Evolutionary conservation across 2,329 filamentous ascomycete species (phyloP), one percentile per base, ranked within the genome.

Genomic region (Xylaria sp.): DNA sequence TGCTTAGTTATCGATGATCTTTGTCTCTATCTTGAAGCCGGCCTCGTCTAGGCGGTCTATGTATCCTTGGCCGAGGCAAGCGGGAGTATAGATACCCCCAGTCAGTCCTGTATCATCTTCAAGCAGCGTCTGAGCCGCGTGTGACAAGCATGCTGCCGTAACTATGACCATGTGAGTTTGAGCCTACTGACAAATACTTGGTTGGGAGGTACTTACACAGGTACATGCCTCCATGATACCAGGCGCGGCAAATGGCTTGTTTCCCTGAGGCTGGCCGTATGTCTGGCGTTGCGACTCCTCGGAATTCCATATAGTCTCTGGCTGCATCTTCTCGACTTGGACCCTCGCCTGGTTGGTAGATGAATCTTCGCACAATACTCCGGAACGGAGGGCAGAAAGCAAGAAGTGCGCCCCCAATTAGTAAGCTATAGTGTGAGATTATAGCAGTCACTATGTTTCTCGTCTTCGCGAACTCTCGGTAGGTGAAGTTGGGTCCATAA

Each of bases 1-100:
- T 40, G 26, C 49, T 65, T 48, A 74, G 53, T 20, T 31, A n/a
- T 69, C 78, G 36, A 83, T 73, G 15, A 86, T 79, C 75, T 83
- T 85, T 28, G 84, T 83, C 74, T 92, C 87, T 53, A 91, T 83
- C 76, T 87, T 87, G 75, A 94, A 86, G 2, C 91, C 91, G 46
- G 82, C 85, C 40, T 84, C 82, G 42, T 86, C 81, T 48, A 93
- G 74, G 15, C 90, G 84, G 74, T 93, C 87, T 67, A 93, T 82
- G 75, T 88, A 91, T 10, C 84, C 81, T 72, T 90, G 88, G 0
- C 92, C 92, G 2, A 94, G 81, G 63, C 87, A 91, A 0, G 92
- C 90, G 0, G 92, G 89, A 1, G 92, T 94, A 70, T 92, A 87
- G 28, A 93, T 81, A 2, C 92, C 92, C 20, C 92, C 92, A 1